Evolutionary conservation across 441 rosid genomes (phyloP), one percentile per base, ranked within the genome.

Genomic region (Eruca vesicaria): DNA sequence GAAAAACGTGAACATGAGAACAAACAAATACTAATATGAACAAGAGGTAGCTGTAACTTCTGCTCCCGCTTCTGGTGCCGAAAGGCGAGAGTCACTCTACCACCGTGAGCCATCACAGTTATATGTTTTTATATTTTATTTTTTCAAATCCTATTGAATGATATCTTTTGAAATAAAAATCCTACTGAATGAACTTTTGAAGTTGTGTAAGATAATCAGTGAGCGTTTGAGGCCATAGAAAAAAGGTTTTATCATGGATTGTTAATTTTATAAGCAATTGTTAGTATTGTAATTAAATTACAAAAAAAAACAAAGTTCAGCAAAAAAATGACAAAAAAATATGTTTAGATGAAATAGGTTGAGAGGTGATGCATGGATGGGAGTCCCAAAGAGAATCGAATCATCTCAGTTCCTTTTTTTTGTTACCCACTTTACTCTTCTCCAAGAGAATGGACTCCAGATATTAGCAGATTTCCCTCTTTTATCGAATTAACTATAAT

Each of bases 361-460:
- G 84, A 43, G 86, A 84, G 84, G 84, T 77, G 75, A 84, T 92
- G 97, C 97, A 92, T 92, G 94, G 96, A 82, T 80, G 89, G 80
- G 90, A 81, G 84, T 86, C 88, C 92, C 97, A 63, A 88, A 81
- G 93, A 73, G 78, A 78, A 73, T 78, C 78, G 81, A 78, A 78
- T 78, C 78, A 87, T 85, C 77, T 83, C 87, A 88, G 87, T 86
- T 71, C 66, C 82, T 78, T 75, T 69, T 70, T 87, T 88, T 83
- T 4, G 86, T 86, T 85, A 81, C 87, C 88, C 65, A 73, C 97
- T 93, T 93, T 91, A 85, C 86, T 85, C 68, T 84, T 87, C 90
- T 85, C 94, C 98, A 84, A 93, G 98, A 90, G 88, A 91, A 91
- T 91, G 97, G 98, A 88, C 71, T 85, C 88, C 93, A 88, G 85